These are phyloP conservation scores for Exophiala phaeomuriformis DNA, from an alignment of 2,329 filamentous ascomycete genomes.

Conservation along the genomic window DNA sequence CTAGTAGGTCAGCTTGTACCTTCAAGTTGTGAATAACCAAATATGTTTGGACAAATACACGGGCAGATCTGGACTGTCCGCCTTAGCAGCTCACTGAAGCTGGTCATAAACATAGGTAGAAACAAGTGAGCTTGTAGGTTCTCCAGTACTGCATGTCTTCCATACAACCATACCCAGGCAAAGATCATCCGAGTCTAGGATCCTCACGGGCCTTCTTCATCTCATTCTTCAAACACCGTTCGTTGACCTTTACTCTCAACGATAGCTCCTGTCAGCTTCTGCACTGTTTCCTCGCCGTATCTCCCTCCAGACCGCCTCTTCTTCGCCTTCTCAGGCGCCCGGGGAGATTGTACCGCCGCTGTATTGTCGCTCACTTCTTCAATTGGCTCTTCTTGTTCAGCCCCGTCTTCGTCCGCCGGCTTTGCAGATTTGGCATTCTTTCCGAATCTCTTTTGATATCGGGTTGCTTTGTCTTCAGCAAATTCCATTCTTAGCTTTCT, in stretches of 20 bases:
- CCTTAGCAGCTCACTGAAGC: too few species aligned
- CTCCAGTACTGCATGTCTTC: too few species aligned
- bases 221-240: conserved; percentile 59
- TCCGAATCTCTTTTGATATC: conserved; percentile 91
- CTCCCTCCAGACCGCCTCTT: conserved; percentile 36
- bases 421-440: conserved; percentile 52
- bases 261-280: conserved; percentile 68
- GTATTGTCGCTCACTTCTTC: conserved; percentile 1
- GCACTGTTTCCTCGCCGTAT: conserved; percentile 46
- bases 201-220: neutral
- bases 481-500: conserved; percentile 81
- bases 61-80: too few species aligned
- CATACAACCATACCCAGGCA: too few species aligned
- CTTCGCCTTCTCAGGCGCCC: neutral
- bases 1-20: too few species aligned
- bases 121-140: too few species aligned
- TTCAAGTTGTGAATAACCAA: too few species aligned
- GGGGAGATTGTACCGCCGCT: neutral
- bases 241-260: conserved; percentile 74
- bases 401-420: conserved; percentile 33
- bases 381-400: conserved; percentile 1
- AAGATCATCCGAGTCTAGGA: too few species aligned
- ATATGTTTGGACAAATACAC: too few species aligned
- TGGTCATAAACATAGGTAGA: too few species aligned
- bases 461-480: conserved; percentile 78